Conservation (phyloP, 495 filamentous ascomycete species). For the Hypoxylon intermedium region DNA sequence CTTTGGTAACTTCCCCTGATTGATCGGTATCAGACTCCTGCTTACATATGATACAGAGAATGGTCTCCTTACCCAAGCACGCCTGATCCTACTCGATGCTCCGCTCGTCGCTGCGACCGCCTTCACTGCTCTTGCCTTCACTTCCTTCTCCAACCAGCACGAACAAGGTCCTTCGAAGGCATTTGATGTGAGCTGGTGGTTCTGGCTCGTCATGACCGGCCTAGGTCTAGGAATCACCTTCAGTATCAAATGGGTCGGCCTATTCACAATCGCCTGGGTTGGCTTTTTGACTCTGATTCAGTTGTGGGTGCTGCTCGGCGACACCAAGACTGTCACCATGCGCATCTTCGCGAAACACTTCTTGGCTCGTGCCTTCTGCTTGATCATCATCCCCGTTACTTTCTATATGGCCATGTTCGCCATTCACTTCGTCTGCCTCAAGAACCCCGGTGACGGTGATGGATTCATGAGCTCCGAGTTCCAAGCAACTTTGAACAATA, state of each 20-base stretch:
- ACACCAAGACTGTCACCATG: slow-evolving; percentile 80
- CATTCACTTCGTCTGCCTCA: slow-evolving; percentile 91
- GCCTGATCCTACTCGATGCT: slow-evolving; percentile 93
- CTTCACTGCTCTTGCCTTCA: slow-evolving; percentile 88
- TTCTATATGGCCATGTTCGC: slow-evolving; percentile 97
- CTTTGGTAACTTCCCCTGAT: slow-evolving; percentile 68
- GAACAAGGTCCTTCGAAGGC: slow-evolving; percentile 88
- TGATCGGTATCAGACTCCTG: slow-evolving; percentile 13
- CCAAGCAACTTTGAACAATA: slow-evolving; percentile 95
- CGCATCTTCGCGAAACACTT: slow-evolving; percentile 95
- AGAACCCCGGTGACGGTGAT: slow-evolving; percentile 95
- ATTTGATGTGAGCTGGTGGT: slow-evolving; percentile 93
- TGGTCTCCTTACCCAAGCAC: slow-evolving; percentile 90
- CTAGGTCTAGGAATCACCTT: slow-evolving; percentile 87
- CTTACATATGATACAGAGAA: slow-evolving; percentile 69
- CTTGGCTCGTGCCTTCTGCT: slow-evolving; percentile 86
- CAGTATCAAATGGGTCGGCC: slow-evolving; percentile 98
- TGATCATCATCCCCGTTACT: slow-evolving; percentile 85
- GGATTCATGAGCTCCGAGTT: slow-evolving; percentile 99
- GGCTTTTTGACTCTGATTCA: slow-evolving; percentile 89
- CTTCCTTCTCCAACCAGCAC: slow-evolving; percentile 94
- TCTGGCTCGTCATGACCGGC: slow-evolving; percentile 90
- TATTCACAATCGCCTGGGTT: slow-evolving; percentile 99
- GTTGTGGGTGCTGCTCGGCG: slow-evolving; percentile 92
- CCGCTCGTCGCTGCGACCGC: slow-evolving; percentile 93